Conservation (phyloP, 78 protist species). For the Dictyostelium capitatum region DNA sequence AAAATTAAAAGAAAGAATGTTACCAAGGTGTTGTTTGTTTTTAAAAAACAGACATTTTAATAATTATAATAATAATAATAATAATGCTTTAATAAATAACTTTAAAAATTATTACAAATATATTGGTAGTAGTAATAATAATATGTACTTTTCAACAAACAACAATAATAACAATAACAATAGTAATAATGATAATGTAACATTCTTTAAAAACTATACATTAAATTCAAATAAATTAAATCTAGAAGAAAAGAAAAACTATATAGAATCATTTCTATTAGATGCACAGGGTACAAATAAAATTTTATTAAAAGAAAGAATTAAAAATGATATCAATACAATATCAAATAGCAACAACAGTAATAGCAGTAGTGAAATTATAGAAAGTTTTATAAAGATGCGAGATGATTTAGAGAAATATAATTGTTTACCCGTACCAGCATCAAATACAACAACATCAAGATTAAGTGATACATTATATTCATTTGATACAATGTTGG, state of each 20-base stretch:
- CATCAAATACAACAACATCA: not conserved
- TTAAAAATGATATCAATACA: not conserved
- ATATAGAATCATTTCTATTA: slow-evolving; percentile 3
- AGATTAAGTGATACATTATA: slow-evolving; percentile 1
- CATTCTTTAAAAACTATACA: slow-evolving; percentile 24
- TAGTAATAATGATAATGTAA: not conserved
- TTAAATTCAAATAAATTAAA: not conserved
- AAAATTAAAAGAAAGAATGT: too few relatives aligned
- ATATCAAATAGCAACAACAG: not conserved
- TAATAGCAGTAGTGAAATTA: not conserved
- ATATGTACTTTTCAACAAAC: not conserved
- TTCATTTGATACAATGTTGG: slow-evolving; percentile 9
- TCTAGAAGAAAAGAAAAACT: not conserved
- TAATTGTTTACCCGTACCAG: not conserved
- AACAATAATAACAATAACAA: not conserved
- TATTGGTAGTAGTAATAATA: not conserved
- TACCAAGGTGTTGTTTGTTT: too few relatives aligned
- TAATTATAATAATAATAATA: not conserved
- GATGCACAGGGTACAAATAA: not conserved
- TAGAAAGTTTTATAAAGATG: slow-evolving; percentile 6
- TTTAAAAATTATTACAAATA: not conserved
- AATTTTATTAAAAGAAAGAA: not conserved
- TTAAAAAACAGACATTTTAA: not conserved
- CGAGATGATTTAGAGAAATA: slow-evolving; percentile 29
- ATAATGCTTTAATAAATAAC: not conserved